These are phyloP conservation scores for Epichloe festucae DNA, from an alignment of 2,329 filamentous ascomycete genomes.

Conservation along the genomic window DNA sequence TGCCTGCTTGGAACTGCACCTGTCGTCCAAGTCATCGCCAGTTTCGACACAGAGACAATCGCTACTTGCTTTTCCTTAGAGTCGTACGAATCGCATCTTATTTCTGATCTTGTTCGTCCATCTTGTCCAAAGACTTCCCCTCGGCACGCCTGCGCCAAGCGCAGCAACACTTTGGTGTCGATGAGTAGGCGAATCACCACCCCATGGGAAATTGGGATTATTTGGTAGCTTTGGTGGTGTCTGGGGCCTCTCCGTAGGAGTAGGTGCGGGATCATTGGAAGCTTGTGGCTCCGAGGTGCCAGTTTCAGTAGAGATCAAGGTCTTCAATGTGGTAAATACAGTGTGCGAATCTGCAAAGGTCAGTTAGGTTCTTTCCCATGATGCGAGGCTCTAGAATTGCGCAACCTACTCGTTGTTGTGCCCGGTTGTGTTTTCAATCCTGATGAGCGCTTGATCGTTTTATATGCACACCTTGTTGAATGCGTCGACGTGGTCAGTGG, in stretches of 20 bases:
- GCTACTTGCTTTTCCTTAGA: background rate
- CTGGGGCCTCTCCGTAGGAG: background rate
- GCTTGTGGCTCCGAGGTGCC: background rate
- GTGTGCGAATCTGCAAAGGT: background rate
- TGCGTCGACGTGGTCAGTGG: background rate
- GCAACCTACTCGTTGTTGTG: background rate
- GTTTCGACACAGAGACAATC: background rate
- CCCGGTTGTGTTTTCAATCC: background rate
- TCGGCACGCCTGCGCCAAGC: slow-evolving; percentile 12
- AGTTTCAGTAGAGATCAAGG: slow-evolving; percentile 5
- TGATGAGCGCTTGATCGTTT: background rate
- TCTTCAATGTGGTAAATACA: slow-evolving; percentile 5
- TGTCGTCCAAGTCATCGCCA: background rate
- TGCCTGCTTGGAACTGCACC: background rate
- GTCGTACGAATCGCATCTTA: background rate
- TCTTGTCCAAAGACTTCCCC: slow-evolving; percentile 5
- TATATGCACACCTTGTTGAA: background rate
- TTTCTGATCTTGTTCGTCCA: background rate
- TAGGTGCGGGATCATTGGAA: slow-evolving; percentile 10
- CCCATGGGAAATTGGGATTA: slow-evolving; percentile 24
- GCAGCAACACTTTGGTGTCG: slow-evolving; percentile 19
- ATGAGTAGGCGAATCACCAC: slow-evolving; percentile 21
- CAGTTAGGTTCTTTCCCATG: background rate
- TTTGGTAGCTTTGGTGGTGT: slow-evolving; percentile 13
- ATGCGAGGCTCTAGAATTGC: background rate